These are phyloP conservation scores for Austroboletus rostrupii DNA, from an alignment of 1,284 basidiomycete species.

Conservation along the genomic window DNA sequence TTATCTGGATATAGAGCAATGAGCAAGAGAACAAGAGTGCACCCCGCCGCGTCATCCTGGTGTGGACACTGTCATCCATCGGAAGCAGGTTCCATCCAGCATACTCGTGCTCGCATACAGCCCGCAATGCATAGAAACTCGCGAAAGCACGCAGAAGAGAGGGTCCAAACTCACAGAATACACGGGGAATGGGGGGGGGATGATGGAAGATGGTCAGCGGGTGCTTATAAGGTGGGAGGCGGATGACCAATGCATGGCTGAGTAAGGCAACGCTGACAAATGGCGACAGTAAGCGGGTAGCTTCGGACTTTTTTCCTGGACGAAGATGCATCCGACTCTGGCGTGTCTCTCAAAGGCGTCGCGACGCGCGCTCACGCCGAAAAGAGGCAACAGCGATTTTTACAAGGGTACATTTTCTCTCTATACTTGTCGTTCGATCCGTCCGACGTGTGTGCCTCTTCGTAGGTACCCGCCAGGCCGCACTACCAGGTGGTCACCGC, in stretches of 20 bases:
- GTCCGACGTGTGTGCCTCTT: not conserved
- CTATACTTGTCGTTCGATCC: not conserved
- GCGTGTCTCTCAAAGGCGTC: slow-evolving; percentile 74
- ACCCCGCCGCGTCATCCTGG: not conserved
- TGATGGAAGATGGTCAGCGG: not conserved
- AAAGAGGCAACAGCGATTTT: slow-evolving; percentile 87
- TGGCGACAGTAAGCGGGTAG: not conserved
- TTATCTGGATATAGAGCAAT: slow-evolving; percentile 13
- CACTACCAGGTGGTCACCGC: slow-evolving; percentile 77
- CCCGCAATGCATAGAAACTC: not conserved
- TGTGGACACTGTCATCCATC: slow-evolving; percentile 8
- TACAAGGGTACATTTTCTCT: slow-evolving; percentile 73
- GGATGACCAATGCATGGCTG: slow-evolving; percentile 22
- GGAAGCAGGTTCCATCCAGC: slow-evolving; percentile 13
- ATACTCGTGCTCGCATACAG: not conserved
- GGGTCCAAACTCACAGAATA: slow-evolving; percentile 19
- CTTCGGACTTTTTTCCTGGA: not conserved
- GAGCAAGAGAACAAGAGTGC: slow-evolving; percentile 3
- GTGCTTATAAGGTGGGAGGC: slow-evolving; percentile 22
- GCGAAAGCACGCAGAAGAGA: not conserved
- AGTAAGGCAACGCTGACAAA: slow-evolving; percentile 12
- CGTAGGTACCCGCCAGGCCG: slow-evolving; percentile 76
- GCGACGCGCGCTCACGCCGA: slow-evolving; percentile 73
- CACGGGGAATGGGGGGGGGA: slow-evolving; percentile 11
- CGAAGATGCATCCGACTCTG: slow-evolving; percentile 61